Evolutionary conservation across 306 rosid species (phyloP), one percentile per base, ranked within the genome.

Genomic region (Mimosa pudica): DNA sequence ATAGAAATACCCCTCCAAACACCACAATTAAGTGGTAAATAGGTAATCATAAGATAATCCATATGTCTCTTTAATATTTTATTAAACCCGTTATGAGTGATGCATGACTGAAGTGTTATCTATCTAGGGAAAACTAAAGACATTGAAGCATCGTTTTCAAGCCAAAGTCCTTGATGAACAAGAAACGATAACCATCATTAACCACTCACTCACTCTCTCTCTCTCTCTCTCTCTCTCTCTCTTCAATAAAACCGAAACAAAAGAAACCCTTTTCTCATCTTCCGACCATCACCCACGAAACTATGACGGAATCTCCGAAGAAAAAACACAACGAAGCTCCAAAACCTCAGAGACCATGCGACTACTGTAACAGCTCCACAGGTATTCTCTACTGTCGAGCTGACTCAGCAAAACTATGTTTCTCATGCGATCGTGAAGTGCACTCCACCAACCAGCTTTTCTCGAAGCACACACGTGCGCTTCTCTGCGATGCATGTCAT

Each of bases 381-480:
- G 95, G 97, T 38, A 77, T 93, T 18, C 87, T 93, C 2, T 93
- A 91, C 67, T 93, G 98, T 86, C 82, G 96, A 77, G 98, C 98
- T 5, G 98, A 93, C 74, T 89, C 98, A 0, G 98, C 98, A 11
- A 93, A 92, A 75, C 96, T 93, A 8, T 93, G 98, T 58, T 89
- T 93, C 83, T 69, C 89, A 0, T 93, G 98, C 47, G 98, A 93
- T 79, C 91, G 90, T 3, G 95, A 90, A 52, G 93, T 93, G 81
- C 98, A 93, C 82, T 85, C 91, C 1, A 84, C 95, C 20, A 93
- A 93, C 81, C 93, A 87, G 82, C 98, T 93, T 12, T 93, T 93
- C 90, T 81, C 87, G 0, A 91, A 92, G 85, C 98, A 93, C 89
- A 84, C 92, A 33, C 95, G 98, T 6, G 73, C 82, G 10, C 91